phyloP scores from a whole-genome alignment of 441 rosid genomes.

The Pelargonium fulgidum region DNA sequence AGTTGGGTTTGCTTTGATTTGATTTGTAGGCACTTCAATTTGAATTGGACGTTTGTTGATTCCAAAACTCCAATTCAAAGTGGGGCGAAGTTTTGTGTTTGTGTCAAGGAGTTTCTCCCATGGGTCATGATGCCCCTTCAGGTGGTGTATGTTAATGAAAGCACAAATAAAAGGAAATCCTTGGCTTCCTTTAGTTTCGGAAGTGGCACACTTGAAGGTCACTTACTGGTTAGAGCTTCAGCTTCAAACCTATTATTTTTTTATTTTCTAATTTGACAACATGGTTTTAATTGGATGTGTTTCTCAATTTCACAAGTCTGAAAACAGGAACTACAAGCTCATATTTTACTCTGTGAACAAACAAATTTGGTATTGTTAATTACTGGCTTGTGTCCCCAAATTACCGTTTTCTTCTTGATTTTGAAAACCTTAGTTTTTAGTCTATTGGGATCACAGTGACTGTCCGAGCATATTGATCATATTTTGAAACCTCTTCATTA shows the following conservation, averaged over 20 bases:
- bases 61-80: slow-evolving; percentile 53
- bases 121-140: slow-evolving; percentile 87
- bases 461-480: not conserved
- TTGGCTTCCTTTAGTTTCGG: slow-evolving; percentile 51
- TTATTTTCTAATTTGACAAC: not conserved
- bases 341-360: not conserved
- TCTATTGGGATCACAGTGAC: not conserved
- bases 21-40: slow-evolving; percentile 63
- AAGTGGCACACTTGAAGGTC: slow-evolving; percentile 82
- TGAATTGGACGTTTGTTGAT: slow-evolving; percentile 80
- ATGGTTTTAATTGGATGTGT: not conserved
- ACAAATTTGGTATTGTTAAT: not conserved
- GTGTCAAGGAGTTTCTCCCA: slow-evolving; percentile 64
- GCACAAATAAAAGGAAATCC: slow-evolving; percentile 34
- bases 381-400: not conserved
- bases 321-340: not conserved
- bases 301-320: not conserved
- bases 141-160: slow-evolving; percentile 66
- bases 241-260: not conserved
- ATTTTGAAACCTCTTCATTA: not conserved
- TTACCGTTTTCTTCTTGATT: not conserved
- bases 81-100: slow-evolving; percentile 67
- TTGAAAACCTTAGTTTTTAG: not conserved
- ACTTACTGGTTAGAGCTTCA: slow-evolving; percentile 56
- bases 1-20: not conserved